phyloP scores from a whole-genome alignment of 2,329 filamentous ascomycete species.

The Alternaria conjuncta region DNA sequence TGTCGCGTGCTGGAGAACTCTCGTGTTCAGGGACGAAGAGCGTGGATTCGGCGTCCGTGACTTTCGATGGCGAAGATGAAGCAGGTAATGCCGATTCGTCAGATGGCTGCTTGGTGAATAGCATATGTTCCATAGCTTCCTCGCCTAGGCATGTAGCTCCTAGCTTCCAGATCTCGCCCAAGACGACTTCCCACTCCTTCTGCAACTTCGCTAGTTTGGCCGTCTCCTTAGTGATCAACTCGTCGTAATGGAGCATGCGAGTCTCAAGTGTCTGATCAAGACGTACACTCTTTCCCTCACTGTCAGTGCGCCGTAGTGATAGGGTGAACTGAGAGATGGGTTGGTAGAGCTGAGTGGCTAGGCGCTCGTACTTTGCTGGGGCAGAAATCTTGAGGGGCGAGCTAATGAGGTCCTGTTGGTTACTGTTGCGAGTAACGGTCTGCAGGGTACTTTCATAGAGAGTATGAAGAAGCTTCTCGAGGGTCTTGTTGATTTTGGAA shows the following conservation, averaged over 20 bases:
- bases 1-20: neutral
- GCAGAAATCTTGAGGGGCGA: constrained; percentile 24
- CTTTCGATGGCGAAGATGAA: constrained; percentile 2
- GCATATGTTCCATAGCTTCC: constrained; percentile 23
- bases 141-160: constrained; percentile 33
- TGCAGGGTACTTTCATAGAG: constrained; percentile 24
- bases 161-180: constrained; percentile 41
- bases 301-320: constrained; percentile 8
- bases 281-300: constrained; percentile 13
- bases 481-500: constrained; percentile 27
- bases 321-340: constrained; percentile 28
- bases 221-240: constrained; percentile 23
- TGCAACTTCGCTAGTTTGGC: constrained; percentile 28
- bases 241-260: constrained; percentile 29
- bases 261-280: constrained; percentile 23
- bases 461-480: constrained; percentile 17
- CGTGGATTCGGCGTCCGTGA: constrained; percentile 12
- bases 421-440: constrained; percentile 8
- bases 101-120: constrained; percentile 16
- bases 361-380: constrained; percentile 25
- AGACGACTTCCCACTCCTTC: constrained; percentile 32
- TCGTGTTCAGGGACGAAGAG: constrained; percentile 28
- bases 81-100: neutral
- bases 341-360: constrained; percentile 22
- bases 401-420: neutral